These are phyloP conservation scores for Asterophora lycoperdoides DNA, from an alignment of 768 basidiomycete species.

Conservation along the genomic window DNA sequence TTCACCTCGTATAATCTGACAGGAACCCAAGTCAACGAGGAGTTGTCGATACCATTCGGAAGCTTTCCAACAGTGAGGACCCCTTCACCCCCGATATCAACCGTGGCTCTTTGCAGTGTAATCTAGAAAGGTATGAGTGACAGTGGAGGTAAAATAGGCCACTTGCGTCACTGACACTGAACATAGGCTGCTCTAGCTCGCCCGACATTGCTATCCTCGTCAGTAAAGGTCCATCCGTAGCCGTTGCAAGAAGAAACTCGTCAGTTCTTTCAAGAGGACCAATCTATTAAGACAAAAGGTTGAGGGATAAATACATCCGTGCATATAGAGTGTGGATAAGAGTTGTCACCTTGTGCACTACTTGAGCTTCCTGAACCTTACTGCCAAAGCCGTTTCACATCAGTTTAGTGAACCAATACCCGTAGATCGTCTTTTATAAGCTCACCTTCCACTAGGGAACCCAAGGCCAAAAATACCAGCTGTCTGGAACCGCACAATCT, in stretches of 20 bases:
- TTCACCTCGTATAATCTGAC: constrained; percentile 49
- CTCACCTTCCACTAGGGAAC: constrained; percentile 62
- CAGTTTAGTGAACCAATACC: background rate
- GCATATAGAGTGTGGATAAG: background rate
- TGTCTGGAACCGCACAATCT: constrained; percentile 48
- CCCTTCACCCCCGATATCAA: constrained; percentile 56
- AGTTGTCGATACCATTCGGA: constrained; percentile 49
- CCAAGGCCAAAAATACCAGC: constrained; percentile 67
- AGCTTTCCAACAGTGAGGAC: constrained; percentile 60
- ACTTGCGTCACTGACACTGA: constrained; percentile 31
- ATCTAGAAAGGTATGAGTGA: constrained; percentile 22
- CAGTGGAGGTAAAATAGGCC: background rate
- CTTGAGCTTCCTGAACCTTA: constrained; percentile 33
- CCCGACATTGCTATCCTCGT: constrained; percentile 42
- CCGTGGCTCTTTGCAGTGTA: constrained; percentile 54
- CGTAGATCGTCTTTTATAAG: background rate
- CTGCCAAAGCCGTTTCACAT: constrained; percentile 26
- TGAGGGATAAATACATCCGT: background rate
- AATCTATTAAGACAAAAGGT: constrained; percentile 7
- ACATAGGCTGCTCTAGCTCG: constrained; percentile 44
- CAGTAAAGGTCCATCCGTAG: constrained; percentile 41
- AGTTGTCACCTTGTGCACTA: constrained; percentile 18
- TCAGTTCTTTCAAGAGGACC: constrained; percentile 30
- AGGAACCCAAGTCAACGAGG: constrained; percentile 64
- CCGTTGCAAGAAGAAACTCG: constrained; percentile 31